These are phyloP conservation scores for Ichthyophthirius multifiliis DNA, from an alignment of 169 alveolate genomes.

Conservation along the genomic window DNA sequence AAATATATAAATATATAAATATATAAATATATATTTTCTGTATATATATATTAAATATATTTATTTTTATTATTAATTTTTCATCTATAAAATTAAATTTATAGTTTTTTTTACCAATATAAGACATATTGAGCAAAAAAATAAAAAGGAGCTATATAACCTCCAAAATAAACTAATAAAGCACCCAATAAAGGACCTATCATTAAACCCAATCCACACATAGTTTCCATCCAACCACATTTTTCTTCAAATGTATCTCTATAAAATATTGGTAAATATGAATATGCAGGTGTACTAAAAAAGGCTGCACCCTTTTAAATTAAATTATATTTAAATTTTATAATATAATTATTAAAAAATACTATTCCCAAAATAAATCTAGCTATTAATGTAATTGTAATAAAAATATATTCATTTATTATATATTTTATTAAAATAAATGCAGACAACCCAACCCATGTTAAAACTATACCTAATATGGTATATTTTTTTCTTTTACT, in stretches of 20 bases:
- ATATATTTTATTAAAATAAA: background rate
- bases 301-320: background rate
- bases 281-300: background rate
- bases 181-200: background rate
- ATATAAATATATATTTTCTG: too few relatives aligned
- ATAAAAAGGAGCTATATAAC: background rate
- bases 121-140: background rate
- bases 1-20: too few relatives aligned
- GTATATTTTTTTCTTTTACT: background rate
- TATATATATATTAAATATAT: too few relatives aligned
- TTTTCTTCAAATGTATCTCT: background rate
- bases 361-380: background rate
- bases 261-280: background rate
- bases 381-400: background rate
- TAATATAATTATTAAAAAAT: too few relatives aligned
- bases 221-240: conserved; percentile 5
- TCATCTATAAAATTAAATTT: too few relatives aligned
- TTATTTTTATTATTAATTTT: too few relatives aligned
- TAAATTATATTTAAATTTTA: background rate
- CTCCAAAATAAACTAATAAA: background rate
- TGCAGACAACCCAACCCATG: background rate
- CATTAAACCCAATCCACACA: background rate
- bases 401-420: background rate
- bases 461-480: background rate
- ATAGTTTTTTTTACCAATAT: background rate